Evolutionary conservation across 495 filamentous ascomycete genomes (phyloP), one percentile per base, ranked within the genome.

Genomic region (Xylaria curta): DNA sequence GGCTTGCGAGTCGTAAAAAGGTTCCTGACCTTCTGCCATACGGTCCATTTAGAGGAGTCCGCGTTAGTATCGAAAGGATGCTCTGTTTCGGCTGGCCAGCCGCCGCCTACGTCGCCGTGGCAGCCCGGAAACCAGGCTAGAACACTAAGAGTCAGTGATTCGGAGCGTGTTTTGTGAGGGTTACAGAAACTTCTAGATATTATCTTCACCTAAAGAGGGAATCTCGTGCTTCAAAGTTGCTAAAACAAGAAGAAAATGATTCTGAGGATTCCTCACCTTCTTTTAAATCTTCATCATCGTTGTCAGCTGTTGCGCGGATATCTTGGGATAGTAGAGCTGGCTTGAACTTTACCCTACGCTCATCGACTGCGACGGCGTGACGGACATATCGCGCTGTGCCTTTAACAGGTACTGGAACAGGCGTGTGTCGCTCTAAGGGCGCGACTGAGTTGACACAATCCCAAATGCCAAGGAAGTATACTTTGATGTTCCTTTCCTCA

Each of bases 21-120:
- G 31, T 72, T 76, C 64, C 71, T 78, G 58, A 77, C 56, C 46
- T 61, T 70, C 54, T 76, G 71, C 75, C 75, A 77, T 33, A 76
- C 21, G 4, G 75, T 74, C 69, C 71, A 51, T 68, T 68, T 40
- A 67, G 69, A 42, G 60, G 70, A 26, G 56, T 66, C 17, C 42
- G 66, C n/a, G 24, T 70, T 53, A 5, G 13, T 44, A 24, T 64
- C 68, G 7, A 70, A 13, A 33, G 68, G 59, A n/a, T 44, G 49
- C 38, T 66, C 61, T 7, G 51, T 64, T 7, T 53, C 24, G 15
- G 72, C 73, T 6, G 74, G 78, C 75, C 75, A 78, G 1, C 79
- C 76, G 17, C 84, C 84, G 5, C 84, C 84, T 9, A 86, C 80
- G 33, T 86, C 84, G 8, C 82, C 80, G 49, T 86, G 84, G 21